Evolutionary conservation across 2,329 filamentous ascomycete species (phyloP), one percentile per base, ranked within the genome.

Genomic region (Aspergillus vadensis): DNA sequence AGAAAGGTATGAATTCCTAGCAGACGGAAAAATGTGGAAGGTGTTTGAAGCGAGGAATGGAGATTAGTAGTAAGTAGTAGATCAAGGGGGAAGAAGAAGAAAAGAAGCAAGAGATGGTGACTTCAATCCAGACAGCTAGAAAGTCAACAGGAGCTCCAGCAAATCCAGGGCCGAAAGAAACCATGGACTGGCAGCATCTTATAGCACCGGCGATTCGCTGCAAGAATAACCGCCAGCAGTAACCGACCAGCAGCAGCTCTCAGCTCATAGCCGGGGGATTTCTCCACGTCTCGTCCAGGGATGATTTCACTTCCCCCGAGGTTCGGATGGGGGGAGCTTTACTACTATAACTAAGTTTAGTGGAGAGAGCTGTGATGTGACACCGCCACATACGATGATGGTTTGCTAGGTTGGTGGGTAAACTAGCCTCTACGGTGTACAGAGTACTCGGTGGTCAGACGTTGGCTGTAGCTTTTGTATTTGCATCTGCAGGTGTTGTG

Each of bases 301-400:
- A 65, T 65, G 65, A 61, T 36, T 47, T 56, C 44, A 60, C 61
- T 69, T 64, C 61, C 64, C 38, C 68, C 69, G 67, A 68, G 66
- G 70, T 69, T 62, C 65, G 55, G 58, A 52, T 56, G 41, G 43
- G 47, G 25, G 17, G 21, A 21, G 19, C 19, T 21, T 25, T 39
- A 32, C 27, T 36, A 12, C 23, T 54, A 36, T 14, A 14, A 14
- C 32, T 30, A 36, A 14, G 32, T 15, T 36, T 15, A 6, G 2
- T 36, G 32, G 32, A 12, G 12, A 14, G 5, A 36, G 19, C 41
- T 8, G 38, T 21, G 38, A n/a, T 5, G 25, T 21, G 30, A 17
- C 21, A 58, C 57, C 27, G 41, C 38, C 49, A 48, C 41, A 17
- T 27, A 23, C 32, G 23, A 39, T 10, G 15, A 12, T 27, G 3